Percentiles rank a stretch among this genome's conserved stretches.
Evolutionary conservation across 169 alveolate genomes (phyloP).

Genomic region (Cryptosporidium tyzzeri): DNA sequence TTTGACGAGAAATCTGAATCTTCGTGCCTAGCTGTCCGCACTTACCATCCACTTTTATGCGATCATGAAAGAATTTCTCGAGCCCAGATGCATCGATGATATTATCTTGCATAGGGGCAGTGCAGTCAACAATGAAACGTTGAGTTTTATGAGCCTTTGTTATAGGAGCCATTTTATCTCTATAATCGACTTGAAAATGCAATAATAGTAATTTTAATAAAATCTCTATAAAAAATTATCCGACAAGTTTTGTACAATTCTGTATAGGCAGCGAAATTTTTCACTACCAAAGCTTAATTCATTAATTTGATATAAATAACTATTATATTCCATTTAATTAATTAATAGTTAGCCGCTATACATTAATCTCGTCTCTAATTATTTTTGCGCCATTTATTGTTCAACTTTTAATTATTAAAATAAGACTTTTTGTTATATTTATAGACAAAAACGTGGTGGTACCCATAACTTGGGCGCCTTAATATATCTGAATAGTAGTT

Average conservation of each 20-base stretch:
- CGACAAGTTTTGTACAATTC: not conserved
- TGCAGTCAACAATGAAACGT: constrained; percentile 86
- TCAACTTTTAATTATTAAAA: not conserved
- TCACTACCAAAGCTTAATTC: not conserved
- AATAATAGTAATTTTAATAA: not conserved
- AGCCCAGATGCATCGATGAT: constrained; percentile 90
- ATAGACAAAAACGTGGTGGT: constrained; percentile 45
- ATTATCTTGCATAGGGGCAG: constrained; percentile 94
- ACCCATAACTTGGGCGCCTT: constrained; percentile 39
- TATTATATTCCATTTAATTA: not conserved
- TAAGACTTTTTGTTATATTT: constrained; percentile 4
- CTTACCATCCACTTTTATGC: constrained; percentile 96
- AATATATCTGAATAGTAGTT: constrained; percentile 18
- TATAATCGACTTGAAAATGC: not conserved
- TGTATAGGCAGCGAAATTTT: not conserved
- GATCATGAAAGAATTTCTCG: constrained; percentile 93
- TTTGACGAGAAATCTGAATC: constrained; percentile 91
- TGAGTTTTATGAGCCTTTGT: constrained; percentile 67
- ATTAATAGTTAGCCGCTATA: constrained; percentile 26
- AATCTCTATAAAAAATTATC: not conserved
- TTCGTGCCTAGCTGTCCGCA: constrained; percentile 95
- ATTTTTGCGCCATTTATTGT: not conserved
- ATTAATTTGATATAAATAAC: not conserved
- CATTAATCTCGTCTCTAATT: constrained; percentile 34
- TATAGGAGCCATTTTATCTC: constrained; percentile 57